Evolutionary conservation across 768 basidiomycete species (phyloP).

Genomic region (Phanerochaete carnosa): DNA sequence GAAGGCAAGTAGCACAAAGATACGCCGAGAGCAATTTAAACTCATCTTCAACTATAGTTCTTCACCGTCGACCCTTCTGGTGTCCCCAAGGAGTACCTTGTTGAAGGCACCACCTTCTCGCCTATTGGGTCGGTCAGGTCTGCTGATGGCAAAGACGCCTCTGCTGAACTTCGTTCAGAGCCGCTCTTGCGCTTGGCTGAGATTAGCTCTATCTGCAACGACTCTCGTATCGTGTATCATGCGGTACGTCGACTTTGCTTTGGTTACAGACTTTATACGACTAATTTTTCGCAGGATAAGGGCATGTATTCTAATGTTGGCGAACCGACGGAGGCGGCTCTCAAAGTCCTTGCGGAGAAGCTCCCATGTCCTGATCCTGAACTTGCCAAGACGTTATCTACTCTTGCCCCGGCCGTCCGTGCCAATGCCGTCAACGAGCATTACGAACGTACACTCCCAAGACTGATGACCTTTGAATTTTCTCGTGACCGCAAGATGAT

Average conservation of each 20-base stretch:
- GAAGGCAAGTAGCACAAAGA: constrained; percentile 41
- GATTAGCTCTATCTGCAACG: constrained; percentile 92
- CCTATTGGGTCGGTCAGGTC: constrained; percentile 74
- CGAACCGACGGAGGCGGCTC: constrained; percentile 96
- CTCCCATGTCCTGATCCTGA: constrained; percentile 70
- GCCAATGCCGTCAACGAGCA: constrained; percentile 83
- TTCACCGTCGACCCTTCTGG: constrained; percentile 59
- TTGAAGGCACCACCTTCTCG: constrained; percentile 92
- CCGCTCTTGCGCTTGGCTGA: constrained; percentile 84
- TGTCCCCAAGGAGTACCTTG: constrained; percentile 62
- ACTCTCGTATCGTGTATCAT: constrained; percentile 86
- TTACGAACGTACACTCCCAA: constrained; percentile 70
- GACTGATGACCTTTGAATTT: constrained; percentile 95
- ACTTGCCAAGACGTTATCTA: constrained; percentile 51
- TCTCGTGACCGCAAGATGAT: constrained; percentile 99
- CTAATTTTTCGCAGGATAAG: constrained; percentile 58
- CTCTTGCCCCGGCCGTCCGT: constrained; percentile 56
- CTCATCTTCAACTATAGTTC: constrained; percentile 48
- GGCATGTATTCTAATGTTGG: constrained; percentile 78
- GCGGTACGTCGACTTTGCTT: constrained; percentile 40
- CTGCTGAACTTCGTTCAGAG: constrained; percentile 58
- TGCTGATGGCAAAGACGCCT: constrained; percentile 57
- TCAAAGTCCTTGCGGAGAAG: constrained; percentile 95
- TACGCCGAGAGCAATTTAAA: background rate
- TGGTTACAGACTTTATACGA: background rate